Evolutionary conservation across 139 green algal genomes (phyloP), one percentile per base, ranked within the genome.

Genomic region (Zygnema cylindricum): DNA sequence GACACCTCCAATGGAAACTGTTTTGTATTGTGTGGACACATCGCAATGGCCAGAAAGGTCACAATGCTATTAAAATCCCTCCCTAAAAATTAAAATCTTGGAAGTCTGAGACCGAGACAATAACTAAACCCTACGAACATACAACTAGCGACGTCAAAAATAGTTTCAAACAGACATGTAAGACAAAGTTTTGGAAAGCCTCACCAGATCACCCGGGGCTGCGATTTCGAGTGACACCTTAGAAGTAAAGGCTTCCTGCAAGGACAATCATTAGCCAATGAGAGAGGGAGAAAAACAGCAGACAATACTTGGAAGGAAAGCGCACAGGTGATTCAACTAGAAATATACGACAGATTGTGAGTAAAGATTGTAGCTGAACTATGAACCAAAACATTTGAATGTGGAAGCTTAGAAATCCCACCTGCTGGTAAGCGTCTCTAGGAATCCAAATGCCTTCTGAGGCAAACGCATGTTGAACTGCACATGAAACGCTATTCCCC

Each of bases 391-490:
- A 36, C 41, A 73, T 73, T n/a, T n/a, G 57, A 25, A 73, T n/a
- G 30, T 25, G 30, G 25, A 73, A n/a, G n/a, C n/a, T 41, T 54
- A 38, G 71, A 54, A 79, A 7, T 7, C 77, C 77, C 43, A 88
- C 86, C 86, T 90, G 86, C 82, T 90, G 86, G 23, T 86, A 90
- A 1, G 86, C 86, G 1, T 90, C 86, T 16, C 86, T 39, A 30
- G 86, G 86, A 16, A 90, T 42, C 86, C 86, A 90, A 35, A 90
- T 39, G n/a, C 82, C 86, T 1, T 35, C 82, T n/a, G 86, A 91
- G 30, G 79, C 79, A 42, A 86, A 90, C 16, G 79, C 78, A 21
- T 54, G 84, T 32, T 90, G 86, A 81, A 90, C 86, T 88, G 84
- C 43, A 36, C 54, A 81, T 30, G 30, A n/a, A n/a, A n/a, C n/a